A percentile compares a stretch with the other conserved stretches of the same genome.
phyloP scores from a whole-genome alignment of 75 land plant species.

The Cryptomeria japonica region DNA sequence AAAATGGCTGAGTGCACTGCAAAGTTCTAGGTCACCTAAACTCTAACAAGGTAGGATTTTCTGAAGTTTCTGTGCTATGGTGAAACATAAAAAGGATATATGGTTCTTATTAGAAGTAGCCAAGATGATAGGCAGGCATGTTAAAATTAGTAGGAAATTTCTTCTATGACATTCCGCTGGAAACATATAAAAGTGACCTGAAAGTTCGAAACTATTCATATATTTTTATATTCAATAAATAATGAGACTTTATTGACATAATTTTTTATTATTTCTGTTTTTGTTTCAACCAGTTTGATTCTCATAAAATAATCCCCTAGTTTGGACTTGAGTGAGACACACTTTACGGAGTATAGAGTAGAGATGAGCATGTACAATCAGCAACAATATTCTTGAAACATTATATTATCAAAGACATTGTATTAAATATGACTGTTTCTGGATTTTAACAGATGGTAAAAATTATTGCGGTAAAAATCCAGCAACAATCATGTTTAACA shows the following conservation, averaged over 20 bases:
- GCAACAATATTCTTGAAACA: background rate
- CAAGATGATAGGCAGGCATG: background rate
- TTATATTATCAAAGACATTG: background rate
- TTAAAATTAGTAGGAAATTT: background rate
- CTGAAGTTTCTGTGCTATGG: background rate
- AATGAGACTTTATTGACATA: background rate
- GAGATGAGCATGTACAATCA: background rate
- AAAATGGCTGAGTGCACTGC: background rate
- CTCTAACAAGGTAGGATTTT: background rate
- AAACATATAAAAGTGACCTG: background rate
- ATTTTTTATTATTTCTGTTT: background rate
- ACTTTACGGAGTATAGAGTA: background rate
- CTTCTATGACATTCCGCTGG: background rate
- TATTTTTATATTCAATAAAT: too few relatives aligned
- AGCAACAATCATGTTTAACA: background rate
- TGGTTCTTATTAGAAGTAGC: background rate
- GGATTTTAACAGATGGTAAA: too few relatives aligned
- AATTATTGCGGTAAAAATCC: too few relatives aligned
- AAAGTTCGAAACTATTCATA: background rate
- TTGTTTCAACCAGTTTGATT: background rate
- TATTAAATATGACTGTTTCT: too few relatives aligned
- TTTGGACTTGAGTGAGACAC: too few relatives aligned
- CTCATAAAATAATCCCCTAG: background rate
- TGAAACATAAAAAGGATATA: background rate
- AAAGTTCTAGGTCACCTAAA: background rate